Percentiles rank a stretch among this genome's conserved stretches.
Evolutionary conservation across 2,329 filamentous ascomycete genomes (phyloP).

Genomic region (Beauveria medogensis): DNA sequence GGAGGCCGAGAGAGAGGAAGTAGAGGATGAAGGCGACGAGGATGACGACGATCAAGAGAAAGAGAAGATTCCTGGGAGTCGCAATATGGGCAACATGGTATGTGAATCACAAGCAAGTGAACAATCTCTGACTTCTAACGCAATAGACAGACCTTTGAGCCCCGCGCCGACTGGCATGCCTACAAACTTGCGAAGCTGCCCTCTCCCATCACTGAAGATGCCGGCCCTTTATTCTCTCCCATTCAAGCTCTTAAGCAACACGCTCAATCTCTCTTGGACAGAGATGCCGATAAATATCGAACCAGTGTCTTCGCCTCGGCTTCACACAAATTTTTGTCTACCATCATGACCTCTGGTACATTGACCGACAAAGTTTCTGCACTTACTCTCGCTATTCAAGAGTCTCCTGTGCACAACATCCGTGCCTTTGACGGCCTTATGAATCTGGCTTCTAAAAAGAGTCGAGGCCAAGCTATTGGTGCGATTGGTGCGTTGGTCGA

Average conservation of each 20-base stretch:
- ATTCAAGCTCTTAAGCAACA: constrained; percentile 55
- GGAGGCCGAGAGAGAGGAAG: constrained; percentile 21
- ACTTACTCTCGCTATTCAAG: constrained; percentile 86
- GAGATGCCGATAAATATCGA: constrained; percentile 69
- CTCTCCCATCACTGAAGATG: constrained; percentile 35
- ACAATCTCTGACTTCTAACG: constrained; percentile 26
- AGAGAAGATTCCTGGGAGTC: constrained; percentile 23
- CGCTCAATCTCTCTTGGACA: constrained; percentile 65
- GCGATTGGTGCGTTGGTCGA: constrained; percentile 92
- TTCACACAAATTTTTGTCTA: constrained; percentile 91
- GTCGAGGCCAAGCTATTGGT: constrained; percentile 82
- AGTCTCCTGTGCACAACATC: constrained; percentile 88
- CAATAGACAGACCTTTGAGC: constrained; percentile 43
- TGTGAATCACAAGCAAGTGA: constrained; percentile 13
- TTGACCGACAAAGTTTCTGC: constrained; percentile 95
- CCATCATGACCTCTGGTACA: constrained; percentile 94
- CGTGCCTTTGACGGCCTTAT: constrained; percentile 83
- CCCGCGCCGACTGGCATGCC: constrained; percentile 50
- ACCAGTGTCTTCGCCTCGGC: constrained; percentile 70
- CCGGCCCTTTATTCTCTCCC: constrained; percentile 33
- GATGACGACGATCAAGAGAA: constrained; percentile 22
- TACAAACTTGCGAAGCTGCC: constrained; percentile 36
- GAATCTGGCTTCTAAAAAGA: constrained; percentile 81
- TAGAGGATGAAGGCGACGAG: constrained; percentile 26
- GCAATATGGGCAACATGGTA: constrained; percentile 29